These are phyloP conservation scores for Cladosporium sp. DNA, from an alignment of 2,329 filamentous ascomycete genomes.

Conservation along the genomic window DNA sequence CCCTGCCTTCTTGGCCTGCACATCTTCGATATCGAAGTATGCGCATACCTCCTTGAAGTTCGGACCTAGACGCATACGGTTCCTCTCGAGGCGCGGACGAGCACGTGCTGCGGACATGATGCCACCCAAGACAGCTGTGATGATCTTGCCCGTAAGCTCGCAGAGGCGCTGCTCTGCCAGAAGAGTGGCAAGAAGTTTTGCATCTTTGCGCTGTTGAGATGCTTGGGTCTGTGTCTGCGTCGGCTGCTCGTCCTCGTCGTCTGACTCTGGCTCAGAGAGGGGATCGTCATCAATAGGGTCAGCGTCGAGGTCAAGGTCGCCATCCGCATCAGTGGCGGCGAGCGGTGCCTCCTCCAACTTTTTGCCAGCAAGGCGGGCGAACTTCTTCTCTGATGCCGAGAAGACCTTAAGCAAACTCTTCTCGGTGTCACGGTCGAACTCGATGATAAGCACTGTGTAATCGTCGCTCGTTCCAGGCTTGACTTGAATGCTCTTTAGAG, in stretches of 20 bases:
- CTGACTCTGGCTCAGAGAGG: conserved; percentile 55
- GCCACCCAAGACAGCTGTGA: conserved; percentile 71
- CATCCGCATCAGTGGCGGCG: conserved; percentile 35
- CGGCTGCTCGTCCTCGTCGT: conserved; percentile 40
- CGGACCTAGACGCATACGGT: conserved; percentile 72
- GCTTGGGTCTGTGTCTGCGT: conserved; percentile 51
- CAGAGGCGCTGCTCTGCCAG: conserved; percentile 82
- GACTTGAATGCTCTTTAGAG: conserved; percentile 45
- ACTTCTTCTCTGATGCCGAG: conserved; percentile 69
- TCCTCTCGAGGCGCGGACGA: conserved; percentile 68
- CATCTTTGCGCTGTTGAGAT: conserved; percentile 56
- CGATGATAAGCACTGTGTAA: conserved; percentile 51
- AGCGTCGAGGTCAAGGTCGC: conserved; percentile 44
- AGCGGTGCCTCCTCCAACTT: conserved; percentile 21
- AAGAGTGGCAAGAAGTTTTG: conserved; percentile 54
- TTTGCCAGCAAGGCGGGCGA: conserved; percentile 58
- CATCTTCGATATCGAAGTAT: conserved; percentile 67
- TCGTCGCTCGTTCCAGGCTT: conserved; percentile 40
- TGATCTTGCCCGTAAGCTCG: conserved; percentile 77
- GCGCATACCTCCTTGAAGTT: conserved; percentile 83
- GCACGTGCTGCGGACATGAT: conserved; percentile 68
- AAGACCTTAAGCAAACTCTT: conserved; percentile 72
- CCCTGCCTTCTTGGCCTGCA: conserved; percentile 44
- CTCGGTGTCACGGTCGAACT: conserved; percentile 61
- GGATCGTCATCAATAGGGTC: conserved; percentile 57